phyloP scores from a whole-genome alignment of 2,329 filamentous ascomycete genomes.

The Pseudogymnoascus pannorum region DNA sequence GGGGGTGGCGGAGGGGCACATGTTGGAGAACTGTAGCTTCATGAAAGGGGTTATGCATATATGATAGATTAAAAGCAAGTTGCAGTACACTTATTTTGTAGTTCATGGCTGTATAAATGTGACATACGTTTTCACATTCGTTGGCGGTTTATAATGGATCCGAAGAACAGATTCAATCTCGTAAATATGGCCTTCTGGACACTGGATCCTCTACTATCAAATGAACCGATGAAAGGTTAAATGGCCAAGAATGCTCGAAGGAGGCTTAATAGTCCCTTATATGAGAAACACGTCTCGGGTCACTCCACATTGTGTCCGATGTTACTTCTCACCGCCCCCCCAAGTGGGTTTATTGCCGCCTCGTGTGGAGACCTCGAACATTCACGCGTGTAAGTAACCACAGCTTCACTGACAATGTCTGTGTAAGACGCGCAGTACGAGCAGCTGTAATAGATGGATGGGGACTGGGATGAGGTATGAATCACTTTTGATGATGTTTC shows the following conservation, averaged over 20 bases:
- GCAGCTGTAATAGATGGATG: constrained; percentile 43
- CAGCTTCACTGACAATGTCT: constrained; percentile 9
- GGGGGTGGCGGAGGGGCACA: neutral
- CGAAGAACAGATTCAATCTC: neutral
- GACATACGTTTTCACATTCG: neutral
- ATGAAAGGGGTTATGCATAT: constrained; percentile 5
- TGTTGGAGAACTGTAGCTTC: constrained; percentile 7
- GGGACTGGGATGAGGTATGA: constrained; percentile 61
- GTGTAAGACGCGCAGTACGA: constrained; percentile 8
- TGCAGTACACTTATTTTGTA: neutral
- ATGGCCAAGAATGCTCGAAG: neutral
- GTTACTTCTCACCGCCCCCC: neutral
- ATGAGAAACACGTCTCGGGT: neutral
- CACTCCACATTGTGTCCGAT: neutral
- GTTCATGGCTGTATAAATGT: neutral
- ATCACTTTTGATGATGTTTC: constrained; percentile 11
- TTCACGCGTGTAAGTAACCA: constrained; percentile 7
- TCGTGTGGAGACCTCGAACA: constrained; percentile 5
- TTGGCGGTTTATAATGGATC: neutral
- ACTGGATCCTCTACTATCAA: neutral
- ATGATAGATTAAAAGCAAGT: constrained; percentile 9
- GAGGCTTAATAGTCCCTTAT: neutral
- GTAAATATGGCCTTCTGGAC: neutral
- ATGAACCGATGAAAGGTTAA: neutral
- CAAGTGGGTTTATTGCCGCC: neutral